Percentiles rank a stretch among this genome's conserved stretches.
phyloP scores from a whole-genome alignment of 805 yeast genomes.

The Zygosaccharomyces pseudorouxii region DNA sequence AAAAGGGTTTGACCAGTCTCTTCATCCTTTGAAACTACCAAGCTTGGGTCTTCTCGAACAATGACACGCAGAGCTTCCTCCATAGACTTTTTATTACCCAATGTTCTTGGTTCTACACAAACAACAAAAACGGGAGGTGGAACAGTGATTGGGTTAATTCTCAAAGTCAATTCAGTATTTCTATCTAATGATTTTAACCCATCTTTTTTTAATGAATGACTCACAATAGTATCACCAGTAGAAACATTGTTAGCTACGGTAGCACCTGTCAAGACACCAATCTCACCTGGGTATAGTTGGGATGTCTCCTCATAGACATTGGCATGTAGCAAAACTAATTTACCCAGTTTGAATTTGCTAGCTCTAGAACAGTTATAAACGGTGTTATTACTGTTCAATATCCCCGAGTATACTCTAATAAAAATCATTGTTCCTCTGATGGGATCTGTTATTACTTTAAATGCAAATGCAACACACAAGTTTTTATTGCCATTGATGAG shows the following conservation, averaged over 20 bases:
- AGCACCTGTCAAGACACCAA: slow-evolving; percentile 59
- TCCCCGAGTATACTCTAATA: slow-evolving; percentile 85
- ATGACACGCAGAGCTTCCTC: slow-evolving; percentile 62
- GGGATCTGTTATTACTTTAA: slow-evolving; percentile 85
- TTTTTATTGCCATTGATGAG: slow-evolving; percentile 53
- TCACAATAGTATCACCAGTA: slow-evolving; percentile 87
- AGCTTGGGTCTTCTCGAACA: slow-evolving; percentile 87
- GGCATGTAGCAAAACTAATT: slow-evolving; percentile 81
- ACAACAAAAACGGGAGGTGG: slow-evolving; percentile 95
- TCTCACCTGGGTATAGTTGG: slow-evolving; percentile 66
- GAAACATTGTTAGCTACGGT: slow-evolving; percentile 52
- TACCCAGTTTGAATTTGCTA: slow-evolving; percentile 58
- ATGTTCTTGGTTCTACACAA: slow-evolving; percentile 73
- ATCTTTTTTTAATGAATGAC: slow-evolving; percentile 51
- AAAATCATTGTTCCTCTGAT: slow-evolving; percentile 78
- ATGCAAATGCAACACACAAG: slow-evolving; percentile 75
- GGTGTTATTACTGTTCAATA: slow-evolving; percentile 54
- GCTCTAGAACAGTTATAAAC: slow-evolving; percentile 69
- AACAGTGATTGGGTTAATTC: slow-evolving; percentile 67
- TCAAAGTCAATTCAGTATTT: slow-evolving; percentile 37
- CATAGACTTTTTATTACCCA: slow-evolving; percentile 74
- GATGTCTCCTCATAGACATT: slow-evolving; percentile 72
- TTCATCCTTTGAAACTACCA: slow-evolving; percentile 59
- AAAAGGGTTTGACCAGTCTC: slow-evolving; percentile 93
- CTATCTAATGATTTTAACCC: slow-evolving; percentile 41